Evolutionary conservation across 2,329 filamentous ascomycete species (phyloP), one percentile per base, ranked within the genome.

Genomic region (Paecilomyces formosus): DNA sequence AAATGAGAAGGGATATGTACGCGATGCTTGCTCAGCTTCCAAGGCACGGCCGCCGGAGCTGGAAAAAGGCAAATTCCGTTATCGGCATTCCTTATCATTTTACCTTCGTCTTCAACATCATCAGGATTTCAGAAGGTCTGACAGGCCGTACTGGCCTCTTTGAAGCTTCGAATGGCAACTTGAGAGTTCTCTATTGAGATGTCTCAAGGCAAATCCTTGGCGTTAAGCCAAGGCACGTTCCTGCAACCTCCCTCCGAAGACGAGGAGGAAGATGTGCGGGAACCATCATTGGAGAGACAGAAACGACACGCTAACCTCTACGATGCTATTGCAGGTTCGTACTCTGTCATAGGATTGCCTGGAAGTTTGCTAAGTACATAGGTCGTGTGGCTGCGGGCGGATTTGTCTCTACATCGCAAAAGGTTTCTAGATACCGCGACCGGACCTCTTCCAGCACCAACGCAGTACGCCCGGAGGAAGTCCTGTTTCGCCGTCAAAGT

Each of bases 321-420:
- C 63, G 83, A 86, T 77, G 82, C 81, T 45, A 79, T 85, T 54
- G 82, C 82, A 61, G 81, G 82, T 82, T 65, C 59, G 65, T 58
- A 22, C 9, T 13, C 11, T 11, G 22, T 31, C 6, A 12, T 30
- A 2, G 18, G n/a, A 22, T 55, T 18, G 55, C 6, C 30, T 8
- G 11, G 33, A n/a, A 1, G 15, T 52, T 52, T 11, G 55, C 65
- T 67, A 35, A 67, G 50, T 13, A 31, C 49, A 35, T n/a, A 63
- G 81, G 80, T 11, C 77, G 81, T 56, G 72, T 84, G 15, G 79
- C 72, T 51, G 60, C 60, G 15, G 70, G 71, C 53, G 73, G 74
- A 3, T 74, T 78, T 54, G 61, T 71, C 3, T 63, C 65, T 3
- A 33, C 59, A 7, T 59, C 54, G 39, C 61, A 60, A 6, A 61